phyloP scores from a whole-genome alignment of 2,329 filamentous ascomycete species.

The Sporothrix brasiliensis region DNA sequence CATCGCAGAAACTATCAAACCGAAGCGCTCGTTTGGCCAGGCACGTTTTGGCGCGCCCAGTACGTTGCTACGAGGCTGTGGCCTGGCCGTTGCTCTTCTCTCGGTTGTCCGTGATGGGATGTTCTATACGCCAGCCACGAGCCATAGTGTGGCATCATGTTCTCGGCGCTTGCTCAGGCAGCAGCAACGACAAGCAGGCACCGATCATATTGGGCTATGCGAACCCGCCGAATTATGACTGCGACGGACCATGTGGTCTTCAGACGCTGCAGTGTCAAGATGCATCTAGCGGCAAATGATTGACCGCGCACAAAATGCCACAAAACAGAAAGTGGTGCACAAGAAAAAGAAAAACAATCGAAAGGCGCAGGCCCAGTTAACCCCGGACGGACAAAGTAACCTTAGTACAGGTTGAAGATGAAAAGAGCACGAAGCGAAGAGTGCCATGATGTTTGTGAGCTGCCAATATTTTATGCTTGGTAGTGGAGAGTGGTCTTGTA shows the following conservation, averaged over 20 bases:
- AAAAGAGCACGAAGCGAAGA: slow-evolving; percentile 8
- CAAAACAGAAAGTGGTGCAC: neutral
- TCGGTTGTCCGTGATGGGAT: neutral
- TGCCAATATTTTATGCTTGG: neutral
- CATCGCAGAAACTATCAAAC: neutral
- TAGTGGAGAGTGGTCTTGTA: slow-evolving; percentile 7
- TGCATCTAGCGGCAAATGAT: neutral
- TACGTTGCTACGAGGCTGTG: neutral
- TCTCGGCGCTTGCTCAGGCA: neutral
- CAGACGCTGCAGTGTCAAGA: slow-evolving; percentile 5
- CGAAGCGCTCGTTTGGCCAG: neutral
- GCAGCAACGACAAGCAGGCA: slow-evolving; percentile 2
- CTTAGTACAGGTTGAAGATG: neutral
- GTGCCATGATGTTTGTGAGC: slow-evolving; percentile 1
- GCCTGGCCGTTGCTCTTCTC: neutral
- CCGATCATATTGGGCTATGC: too few species aligned
- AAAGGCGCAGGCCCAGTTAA: neutral
- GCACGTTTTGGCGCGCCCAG: neutral
- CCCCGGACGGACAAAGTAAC: slow-evolving; percentile 6
- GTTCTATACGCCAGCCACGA: neutral
- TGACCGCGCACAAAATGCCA: neutral
- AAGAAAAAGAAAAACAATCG: neutral
- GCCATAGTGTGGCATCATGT: neutral
- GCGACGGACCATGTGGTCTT: neutral
- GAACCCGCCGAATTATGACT: neutral